These are phyloP conservation scores for Boletellus deceptivus DNA, from an alignment of 1,284 basidiomycete genomes.

Conservation along the genomic window DNA sequence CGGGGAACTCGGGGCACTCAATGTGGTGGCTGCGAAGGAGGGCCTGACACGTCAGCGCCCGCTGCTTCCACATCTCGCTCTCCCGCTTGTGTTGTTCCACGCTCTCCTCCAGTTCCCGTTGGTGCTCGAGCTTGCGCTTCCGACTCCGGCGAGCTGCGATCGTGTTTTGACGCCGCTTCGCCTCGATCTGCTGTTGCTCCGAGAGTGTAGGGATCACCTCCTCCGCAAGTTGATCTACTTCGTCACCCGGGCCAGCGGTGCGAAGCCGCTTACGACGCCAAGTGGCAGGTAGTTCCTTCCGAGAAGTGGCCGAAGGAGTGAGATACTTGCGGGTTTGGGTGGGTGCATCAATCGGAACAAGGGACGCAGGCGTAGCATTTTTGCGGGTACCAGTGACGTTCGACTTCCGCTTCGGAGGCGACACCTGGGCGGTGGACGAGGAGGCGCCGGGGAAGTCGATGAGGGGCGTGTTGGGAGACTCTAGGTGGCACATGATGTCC, in stretches of 20 bases:
- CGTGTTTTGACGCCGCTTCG: slow-evolving; percentile 78
- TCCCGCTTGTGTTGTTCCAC: slow-evolving; percentile 49
- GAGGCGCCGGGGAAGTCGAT: slow-evolving; percentile 43
- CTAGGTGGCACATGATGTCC: slow-evolving; percentile 45
- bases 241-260: slow-evolving; percentile 51
- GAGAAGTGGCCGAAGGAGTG: slow-evolving; percentile 55
- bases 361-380: slow-evolving; percentile 47
- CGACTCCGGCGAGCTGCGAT: slow-evolving; percentile 73
- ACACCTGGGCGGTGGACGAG: slow-evolving; percentile 26
- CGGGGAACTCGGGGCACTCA: slow-evolving; percentile 42
- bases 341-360: slow-evolving; percentile 56
- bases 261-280: slow-evolving; percentile 59
- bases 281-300: slow-evolving; percentile 52
- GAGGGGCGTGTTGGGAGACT: slow-evolving; percentile 42
- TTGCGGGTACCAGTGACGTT: slow-evolving; percentile 51
- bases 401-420: slow-evolving; percentile 28
- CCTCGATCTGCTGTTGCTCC: slow-evolving; percentile 67
- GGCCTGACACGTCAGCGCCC: slow-evolving; percentile 46
- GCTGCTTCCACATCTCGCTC: slow-evolving; percentile 56
- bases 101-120: slow-evolving; percentile 56
- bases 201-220: slow-evolving; percentile 44
- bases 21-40: slow-evolving; percentile 48
- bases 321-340: slow-evolving; percentile 57
- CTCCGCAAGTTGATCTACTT: slow-evolving; percentile 46
- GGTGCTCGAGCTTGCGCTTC: slow-evolving; percentile 74